A percentile compares a stretch with the other conserved stretches of the same genome.
These are phyloP conservation scores for Onygenales sp. DNA, from an alignment of 2,329 filamentous ascomycete species.

Conservation along the genomic window DNA sequence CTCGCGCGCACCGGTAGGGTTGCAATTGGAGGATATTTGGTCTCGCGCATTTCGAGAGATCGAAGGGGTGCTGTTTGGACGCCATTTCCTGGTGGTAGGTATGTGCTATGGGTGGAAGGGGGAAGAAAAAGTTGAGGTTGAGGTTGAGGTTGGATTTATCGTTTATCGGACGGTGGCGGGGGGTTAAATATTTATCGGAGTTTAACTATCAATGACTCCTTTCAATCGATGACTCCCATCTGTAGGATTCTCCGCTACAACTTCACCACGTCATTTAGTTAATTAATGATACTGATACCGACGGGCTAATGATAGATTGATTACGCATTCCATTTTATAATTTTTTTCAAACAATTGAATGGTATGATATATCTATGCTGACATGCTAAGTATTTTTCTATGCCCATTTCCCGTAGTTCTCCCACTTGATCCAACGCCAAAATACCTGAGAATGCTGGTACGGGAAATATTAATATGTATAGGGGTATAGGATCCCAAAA, in stretches of 20 bases:
- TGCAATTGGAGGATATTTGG: conserved; percentile 67
- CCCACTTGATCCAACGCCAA: not conserved
- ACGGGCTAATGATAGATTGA: not conserved
- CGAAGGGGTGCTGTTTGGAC: conserved; percentile 47
- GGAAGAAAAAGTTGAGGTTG: not conserved
- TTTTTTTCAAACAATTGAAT: not conserved
- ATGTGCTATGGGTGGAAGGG: conserved; percentile 8
- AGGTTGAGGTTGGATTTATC: conserved; percentile 8
- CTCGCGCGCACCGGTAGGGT: conserved; percentile 72
- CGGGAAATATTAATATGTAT: not conserved
- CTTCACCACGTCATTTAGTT: too few relatives aligned
- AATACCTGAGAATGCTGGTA: not conserved
- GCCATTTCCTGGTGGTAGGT: conserved; percentile 23
- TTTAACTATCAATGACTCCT: too few relatives aligned
- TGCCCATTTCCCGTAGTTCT: not conserved
- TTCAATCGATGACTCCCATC: too few relatives aligned
- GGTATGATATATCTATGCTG: not conserved
- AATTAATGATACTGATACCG: not conserved
- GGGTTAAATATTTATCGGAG: not conserved
- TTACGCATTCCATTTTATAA: not conserved
- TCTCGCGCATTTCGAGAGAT: conserved; percentile 64
- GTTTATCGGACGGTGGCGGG: not conserved
- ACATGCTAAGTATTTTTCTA: not conserved
- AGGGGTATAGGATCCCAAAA: not conserved
- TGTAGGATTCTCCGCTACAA: too few relatives aligned